Evolutionary conservation across 2,329 filamentous ascomycete species (phyloP).

Genomic region (Ascochyta viciae-villosae): DNA sequence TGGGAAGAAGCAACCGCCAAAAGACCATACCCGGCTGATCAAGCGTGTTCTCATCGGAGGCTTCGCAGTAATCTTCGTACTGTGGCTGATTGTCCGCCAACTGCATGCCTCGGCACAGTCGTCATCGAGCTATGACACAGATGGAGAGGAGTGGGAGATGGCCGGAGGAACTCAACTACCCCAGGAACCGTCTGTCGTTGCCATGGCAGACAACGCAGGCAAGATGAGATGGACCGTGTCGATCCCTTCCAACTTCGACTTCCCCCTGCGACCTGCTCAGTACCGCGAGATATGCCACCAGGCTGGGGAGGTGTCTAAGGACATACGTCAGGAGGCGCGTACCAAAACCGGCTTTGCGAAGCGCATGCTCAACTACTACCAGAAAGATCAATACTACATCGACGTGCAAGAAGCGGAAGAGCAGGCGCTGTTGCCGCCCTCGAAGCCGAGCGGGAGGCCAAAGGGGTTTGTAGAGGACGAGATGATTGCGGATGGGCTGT

Average conservation of each 20-base stretch:
- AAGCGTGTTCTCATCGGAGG: slow-evolving; percentile 65
- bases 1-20: slow-evolving; percentile 65
- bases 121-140: slow-evolving; percentile 27
- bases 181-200: slow-evolving; percentile 74
- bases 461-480: slow-evolving; percentile 49
- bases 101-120: slow-evolving; percentile 23
- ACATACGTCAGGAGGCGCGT: slow-evolving; percentile 48
- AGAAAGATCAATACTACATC: slow-evolving; percentile 72
- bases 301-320: slow-evolving; percentile 69
- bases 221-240: slow-evolving; percentile 80
- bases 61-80: slow-evolving; percentile 53
- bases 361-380: slow-evolving; percentile 61
- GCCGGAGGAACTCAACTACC: slow-evolving; percentile 71
- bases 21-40: slow-evolving; percentile 62
- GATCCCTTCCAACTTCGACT: slow-evolving; percentile 71
- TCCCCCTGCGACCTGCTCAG: slow-evolving; percentile 70
- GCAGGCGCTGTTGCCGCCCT: slow-evolving; percentile 65
- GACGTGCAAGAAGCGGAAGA: slow-evolving; percentile 76
- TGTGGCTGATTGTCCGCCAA: slow-evolving; percentile 58
- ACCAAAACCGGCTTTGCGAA: slow-evolving; percentile 34
- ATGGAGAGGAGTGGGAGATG: slow-evolving; percentile 66
- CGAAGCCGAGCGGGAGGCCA: slow-evolving; percentile 47
- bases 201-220: slow-evolving; percentile 70
- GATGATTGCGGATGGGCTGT: slow-evolving; percentile 38
- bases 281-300: slow-evolving; percentile 74